Percentiles rank a stretch among this genome's conserved stretches.
Evolutionary conservation across 768 basidiomycete species (phyloP).

Genomic region (Mycena galopus): DNA sequence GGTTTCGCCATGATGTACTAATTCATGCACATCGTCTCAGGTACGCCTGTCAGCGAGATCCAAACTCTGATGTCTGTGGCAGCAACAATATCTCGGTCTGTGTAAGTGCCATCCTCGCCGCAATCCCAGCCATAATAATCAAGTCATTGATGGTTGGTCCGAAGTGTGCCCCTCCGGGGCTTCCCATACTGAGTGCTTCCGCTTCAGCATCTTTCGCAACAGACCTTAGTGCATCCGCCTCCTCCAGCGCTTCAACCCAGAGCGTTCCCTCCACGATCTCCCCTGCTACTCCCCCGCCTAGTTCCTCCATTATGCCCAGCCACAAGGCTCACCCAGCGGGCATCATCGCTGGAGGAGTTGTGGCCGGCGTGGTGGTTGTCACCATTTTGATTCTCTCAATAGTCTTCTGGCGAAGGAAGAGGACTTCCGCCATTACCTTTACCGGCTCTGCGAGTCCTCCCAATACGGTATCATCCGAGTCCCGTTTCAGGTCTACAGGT

Average conservation of each 20-base stretch:
- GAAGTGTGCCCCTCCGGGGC: conserved; percentile 9
- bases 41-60: conserved; percentile 45
- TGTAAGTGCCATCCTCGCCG: no score
- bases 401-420: conserved; percentile 17
- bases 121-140: no score
- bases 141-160: conserved; percentile 14
- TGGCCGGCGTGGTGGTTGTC: conserved; percentile 16
- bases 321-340: neutral
- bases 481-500: no score
- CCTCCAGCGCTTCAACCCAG: conserved; percentile 10
- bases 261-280: neutral
- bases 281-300: no score
- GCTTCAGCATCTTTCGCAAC: conserved; percentile 3
- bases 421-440: conserved; percentile 7
- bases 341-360: conserved; percentile 20
- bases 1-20: conserved; percentile 13
- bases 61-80: conserved; percentile 42
- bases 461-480: no score
- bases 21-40: conserved; percentile 32
- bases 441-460: conserved; percentile 7
- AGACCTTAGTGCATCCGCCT: neutral
- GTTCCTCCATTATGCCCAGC: no score
- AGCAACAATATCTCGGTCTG: no score
- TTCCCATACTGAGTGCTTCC: neutral
- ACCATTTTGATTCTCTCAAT: conserved; percentile 18